Conservation (phyloP, 345 rosid species). For the Gossypium stocksii region DNA sequence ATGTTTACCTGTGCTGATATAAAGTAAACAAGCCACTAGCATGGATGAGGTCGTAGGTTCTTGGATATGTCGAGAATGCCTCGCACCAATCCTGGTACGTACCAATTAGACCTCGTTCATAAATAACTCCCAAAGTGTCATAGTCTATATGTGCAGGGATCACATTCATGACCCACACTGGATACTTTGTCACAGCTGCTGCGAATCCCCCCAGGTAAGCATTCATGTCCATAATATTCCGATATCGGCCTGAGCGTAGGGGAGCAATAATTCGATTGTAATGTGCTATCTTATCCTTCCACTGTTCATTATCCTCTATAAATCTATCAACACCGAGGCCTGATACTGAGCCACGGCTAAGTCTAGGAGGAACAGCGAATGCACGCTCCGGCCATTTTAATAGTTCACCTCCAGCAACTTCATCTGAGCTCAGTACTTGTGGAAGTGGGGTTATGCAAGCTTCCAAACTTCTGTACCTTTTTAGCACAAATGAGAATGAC, state of each 20-base stretch:
- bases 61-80: conserved; percentile 93
- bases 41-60: conserved; percentile 94
- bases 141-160: conserved; percentile 60
- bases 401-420: conserved; percentile 73
- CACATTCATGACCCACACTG: conserved; percentile 93
- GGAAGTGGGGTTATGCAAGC: conserved; percentile 80
- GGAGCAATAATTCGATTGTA: conserved; percentile 55
- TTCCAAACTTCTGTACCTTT: conserved; percentile 78
- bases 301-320: conserved; percentile 65
- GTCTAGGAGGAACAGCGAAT: conserved; percentile 77
- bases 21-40: conserved; percentile 74
- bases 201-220: conserved; percentile 93
- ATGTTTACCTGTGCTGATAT: conserved; percentile 65
- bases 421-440: conserved; percentile 54
- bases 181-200: conserved; percentile 60
- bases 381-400: conserved; percentile 91
- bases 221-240: conserved; percentile 95
- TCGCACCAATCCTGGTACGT: conserved; percentile 97
- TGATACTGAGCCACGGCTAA: conserved; percentile 56
- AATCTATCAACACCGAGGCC: conserved; percentile 59
- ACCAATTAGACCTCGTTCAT: conserved; percentile 82
- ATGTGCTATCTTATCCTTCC: conserved; percentile 64
- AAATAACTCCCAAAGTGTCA: conserved; percentile 74
- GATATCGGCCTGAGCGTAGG: conserved; percentile 53
- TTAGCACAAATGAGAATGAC: conserved; percentile 6